These are phyloP conservation scores for Chrysopogon serrulatus DNA, from an alignment of 176 grass and related monocot genomes.

Conservation along the genomic window DNA sequence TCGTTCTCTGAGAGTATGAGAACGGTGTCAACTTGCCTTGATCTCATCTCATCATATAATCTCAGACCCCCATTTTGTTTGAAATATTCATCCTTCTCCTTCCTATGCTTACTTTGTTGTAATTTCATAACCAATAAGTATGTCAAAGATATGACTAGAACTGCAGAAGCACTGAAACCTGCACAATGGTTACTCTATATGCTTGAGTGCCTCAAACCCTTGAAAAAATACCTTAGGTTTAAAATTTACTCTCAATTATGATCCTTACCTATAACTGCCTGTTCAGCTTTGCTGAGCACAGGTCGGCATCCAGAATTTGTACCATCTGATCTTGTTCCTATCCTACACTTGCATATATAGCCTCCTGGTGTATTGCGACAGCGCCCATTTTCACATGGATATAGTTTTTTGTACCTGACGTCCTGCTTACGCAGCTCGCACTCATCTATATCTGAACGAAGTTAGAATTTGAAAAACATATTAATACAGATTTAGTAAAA, in stretches of 20 bases:
- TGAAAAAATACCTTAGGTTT: neutral
- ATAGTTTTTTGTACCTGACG: neutral
- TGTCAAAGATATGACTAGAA: neutral
- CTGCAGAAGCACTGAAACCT: neutral
- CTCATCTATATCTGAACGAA: constrained; percentile 25
- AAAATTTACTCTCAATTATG: neutral
- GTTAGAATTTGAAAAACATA: neutral
- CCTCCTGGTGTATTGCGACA: constrained; percentile 24
- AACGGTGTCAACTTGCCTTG: too few relatives aligned
- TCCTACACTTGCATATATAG: constrained; percentile 27
- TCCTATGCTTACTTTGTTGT: neutral
- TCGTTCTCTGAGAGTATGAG: too few relatives aligned
- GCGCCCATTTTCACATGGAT: constrained; percentile 25
- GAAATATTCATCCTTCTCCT: neutral
- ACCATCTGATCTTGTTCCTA: constrained; percentile 17
- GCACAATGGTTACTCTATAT: neutral
- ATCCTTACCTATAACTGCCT: constrained; percentile 14
- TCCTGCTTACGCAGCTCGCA: constrained; percentile 10
- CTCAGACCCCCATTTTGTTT: neutral
- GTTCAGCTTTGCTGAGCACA: neutral
- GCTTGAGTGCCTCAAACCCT: neutral
- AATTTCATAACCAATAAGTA: neutral
- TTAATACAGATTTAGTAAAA: neutral
- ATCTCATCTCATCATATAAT: neutral
- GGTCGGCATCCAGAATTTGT: constrained; percentile 7